These are phyloP conservation scores for Ceratobasidium sp. DNA, from an alignment of 1,284 basidiomycete genomes.

Conservation along the genomic window DNA sequence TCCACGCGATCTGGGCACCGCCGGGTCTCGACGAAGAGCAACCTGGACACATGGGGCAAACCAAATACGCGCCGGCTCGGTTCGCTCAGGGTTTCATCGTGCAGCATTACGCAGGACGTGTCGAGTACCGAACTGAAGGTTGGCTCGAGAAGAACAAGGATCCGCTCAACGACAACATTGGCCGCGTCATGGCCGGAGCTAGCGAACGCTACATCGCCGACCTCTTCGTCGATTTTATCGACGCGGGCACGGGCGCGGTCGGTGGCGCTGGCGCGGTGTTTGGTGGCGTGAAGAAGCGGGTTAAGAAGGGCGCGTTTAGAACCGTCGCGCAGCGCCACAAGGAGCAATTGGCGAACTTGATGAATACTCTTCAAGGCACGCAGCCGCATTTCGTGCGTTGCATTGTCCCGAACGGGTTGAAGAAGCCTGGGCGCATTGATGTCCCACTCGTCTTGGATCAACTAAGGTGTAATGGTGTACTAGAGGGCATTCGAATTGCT, in stretches of 20 bases:
- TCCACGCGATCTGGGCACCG: slow-evolving; percentile 75
- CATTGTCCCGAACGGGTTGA: slow-evolving; percentile 94
- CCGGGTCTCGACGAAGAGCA: slow-evolving; percentile 62
- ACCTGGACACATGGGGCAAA: slow-evolving; percentile 73
- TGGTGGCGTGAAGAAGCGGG: slow-evolving; percentile 78
- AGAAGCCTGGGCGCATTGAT: slow-evolving; percentile 93
- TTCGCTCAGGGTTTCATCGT: slow-evolving; percentile 97
- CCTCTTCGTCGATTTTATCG: slow-evolving; percentile 89
- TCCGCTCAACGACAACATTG: slow-evolving; percentile 96
- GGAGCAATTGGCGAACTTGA: slow-evolving; percentile 93
- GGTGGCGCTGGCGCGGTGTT: slow-evolving; percentile 56
- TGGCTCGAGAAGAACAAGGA: slow-evolving; percentile 99
- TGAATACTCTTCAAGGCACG: slow-evolving; percentile 91
- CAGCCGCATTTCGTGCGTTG: slow-evolving; percentile 99
- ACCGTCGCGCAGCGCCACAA: slow-evolving; percentile 97
- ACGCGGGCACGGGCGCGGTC: slow-evolving; percentile 58
- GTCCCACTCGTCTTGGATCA: slow-evolving; percentile 97
- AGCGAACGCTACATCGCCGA: slow-evolving; percentile 84
- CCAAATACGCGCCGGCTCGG: slow-evolving; percentile 88
- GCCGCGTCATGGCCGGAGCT: slow-evolving; percentile 88
- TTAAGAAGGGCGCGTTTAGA: slow-evolving; percentile 97
- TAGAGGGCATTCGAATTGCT: slow-evolving; percentile 98
- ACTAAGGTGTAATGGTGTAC: slow-evolving; percentile 97
- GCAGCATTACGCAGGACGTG: slow-evolving; percentile 96
- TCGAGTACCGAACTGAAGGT: slow-evolving; percentile 95